phyloP scores from a whole-genome alignment of 345 rosid genomes.

The Mercurialis annua region DNA sequence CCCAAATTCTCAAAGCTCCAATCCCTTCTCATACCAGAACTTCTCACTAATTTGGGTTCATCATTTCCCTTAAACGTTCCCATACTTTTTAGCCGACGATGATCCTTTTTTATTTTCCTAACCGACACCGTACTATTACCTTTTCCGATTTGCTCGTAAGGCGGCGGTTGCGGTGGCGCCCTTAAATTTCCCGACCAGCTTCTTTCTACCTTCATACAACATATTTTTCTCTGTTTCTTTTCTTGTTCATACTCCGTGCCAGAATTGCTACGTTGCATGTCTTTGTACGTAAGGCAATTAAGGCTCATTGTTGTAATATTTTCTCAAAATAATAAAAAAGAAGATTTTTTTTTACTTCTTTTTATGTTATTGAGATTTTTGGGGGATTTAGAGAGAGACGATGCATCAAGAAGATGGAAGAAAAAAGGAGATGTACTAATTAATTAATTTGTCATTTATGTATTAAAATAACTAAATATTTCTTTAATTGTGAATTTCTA shows the following conservation, averaged over 20 bases:
- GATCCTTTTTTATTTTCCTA: slow-evolving; percentile 36
- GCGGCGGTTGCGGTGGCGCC: too few species aligned
- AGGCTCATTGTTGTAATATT: too few species aligned
- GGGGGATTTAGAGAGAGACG: too few species aligned
- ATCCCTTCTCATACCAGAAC: slow-evolving; percentile 85
- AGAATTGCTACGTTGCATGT: slow-evolving; percentile 34
- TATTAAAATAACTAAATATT: too few species aligned
- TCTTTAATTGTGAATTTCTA: too few species aligned
- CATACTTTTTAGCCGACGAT: slow-evolving; percentile 37
- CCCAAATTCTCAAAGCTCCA: slow-evolving; percentile 91
- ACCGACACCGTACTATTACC: slow-evolving; percentile 13
- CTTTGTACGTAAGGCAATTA: slow-evolving; percentile 58
- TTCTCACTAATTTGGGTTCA: slow-evolving; percentile 67
- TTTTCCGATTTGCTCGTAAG: slow-evolving; percentile 20
- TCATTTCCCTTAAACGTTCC: slow-evolving; percentile 26
- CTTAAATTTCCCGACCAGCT: slow-evolving; percentile 45
- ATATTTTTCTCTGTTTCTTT: background rate
- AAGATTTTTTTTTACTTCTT: too few species aligned
- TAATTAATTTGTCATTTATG: too few species aligned
- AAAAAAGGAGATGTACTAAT: too few species aligned
- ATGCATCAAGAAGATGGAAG: too few species aligned
- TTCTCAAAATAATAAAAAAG: too few species aligned
- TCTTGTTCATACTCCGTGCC: slow-evolving; percentile 14
- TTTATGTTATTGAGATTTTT: too few species aligned
- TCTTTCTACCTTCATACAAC: slow-evolving; percentile 32